These are phyloP conservation scores for Cruciata laevipes DNA, from an alignment of 257 asterid genomes.

Conservation along the genomic window DNA sequence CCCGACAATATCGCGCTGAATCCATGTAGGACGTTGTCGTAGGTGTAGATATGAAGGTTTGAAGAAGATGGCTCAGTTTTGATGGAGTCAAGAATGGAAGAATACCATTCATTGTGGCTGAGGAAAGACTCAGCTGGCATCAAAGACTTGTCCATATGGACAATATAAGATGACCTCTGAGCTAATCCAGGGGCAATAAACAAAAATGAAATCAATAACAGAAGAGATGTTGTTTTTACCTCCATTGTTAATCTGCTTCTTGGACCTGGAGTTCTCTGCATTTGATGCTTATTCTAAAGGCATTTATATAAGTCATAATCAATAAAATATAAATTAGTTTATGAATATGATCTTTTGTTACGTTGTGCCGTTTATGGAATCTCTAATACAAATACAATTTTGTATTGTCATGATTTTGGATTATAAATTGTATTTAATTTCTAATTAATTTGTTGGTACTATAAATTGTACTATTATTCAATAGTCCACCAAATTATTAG, in stretches of 20 bases:
- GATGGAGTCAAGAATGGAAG: conserved; percentile 17
- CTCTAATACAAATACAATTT: too few species aligned
- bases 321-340: too few species aligned
- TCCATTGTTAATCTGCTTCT: not conserved
- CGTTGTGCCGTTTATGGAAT: too few species aligned
- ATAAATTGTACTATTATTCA: too few species aligned
- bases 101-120: not conserved
- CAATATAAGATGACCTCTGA: not conserved
- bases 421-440: too few species aligned
- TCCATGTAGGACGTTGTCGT: conserved; percentile 38
- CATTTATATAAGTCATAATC: too few species aligned
- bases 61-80: conserved; percentile 15
- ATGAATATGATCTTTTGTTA: too few species aligned
- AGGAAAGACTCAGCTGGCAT: not conserved
- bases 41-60: conserved; percentile 24
- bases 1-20: conserved; percentile 34
- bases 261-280: not conserved
- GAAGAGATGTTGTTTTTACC: not conserved
- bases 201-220: not conserved
- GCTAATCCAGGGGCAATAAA: not conserved
- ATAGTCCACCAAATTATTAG: too few species aligned
- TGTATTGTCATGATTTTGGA: too few species aligned
- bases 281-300: too few species aligned
- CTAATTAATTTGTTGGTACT: too few species aligned
- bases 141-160: not conserved